These are phyloP conservation scores for Rhododendron molle DNA, from an alignment of 148 eudicot species.

Conservation along the genomic window DNA sequence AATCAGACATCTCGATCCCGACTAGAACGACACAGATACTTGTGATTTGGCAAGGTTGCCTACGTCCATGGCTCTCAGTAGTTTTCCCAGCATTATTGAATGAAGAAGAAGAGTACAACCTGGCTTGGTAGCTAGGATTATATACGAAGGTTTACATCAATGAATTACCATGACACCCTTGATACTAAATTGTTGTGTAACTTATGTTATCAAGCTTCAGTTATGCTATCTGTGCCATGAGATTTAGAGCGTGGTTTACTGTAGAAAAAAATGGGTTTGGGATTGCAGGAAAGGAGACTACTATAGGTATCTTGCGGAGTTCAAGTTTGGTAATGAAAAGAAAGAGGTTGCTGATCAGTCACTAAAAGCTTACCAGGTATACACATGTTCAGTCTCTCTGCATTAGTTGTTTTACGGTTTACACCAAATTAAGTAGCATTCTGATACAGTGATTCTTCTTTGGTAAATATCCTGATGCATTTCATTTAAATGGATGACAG, in stretches of 20 bases:
- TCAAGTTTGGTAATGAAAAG: conserved; percentile 29
- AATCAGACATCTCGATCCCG: not conserved
- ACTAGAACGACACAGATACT: not conserved
- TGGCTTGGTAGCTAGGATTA: not conserved
- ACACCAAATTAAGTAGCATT: not conserved
- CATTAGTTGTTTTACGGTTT: not conserved
- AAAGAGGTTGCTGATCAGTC: conserved; percentile 36
- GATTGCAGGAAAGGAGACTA: conserved; percentile 37
- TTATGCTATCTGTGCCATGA: not conserved
- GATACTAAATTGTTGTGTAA: not conserved
- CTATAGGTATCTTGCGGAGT: conserved; percentile 35
- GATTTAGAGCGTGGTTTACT: not conserved
- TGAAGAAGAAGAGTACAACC: not conserved
- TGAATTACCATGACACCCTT: not conserved
- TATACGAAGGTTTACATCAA: not conserved
- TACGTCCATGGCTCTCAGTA: not conserved
- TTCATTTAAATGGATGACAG: not conserved
- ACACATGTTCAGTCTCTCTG: not conserved
- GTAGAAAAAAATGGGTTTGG: not conserved
- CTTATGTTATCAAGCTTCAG: not conserved
- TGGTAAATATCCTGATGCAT: not conserved
- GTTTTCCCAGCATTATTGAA: not conserved
- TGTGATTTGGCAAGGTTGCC: not conserved
- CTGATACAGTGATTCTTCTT: not conserved
- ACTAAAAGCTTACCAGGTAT: conserved; percentile 32